phyloP scores from a whole-genome alignment of 441 rosid genomes.

The Bruguiera hainesii region DNA sequence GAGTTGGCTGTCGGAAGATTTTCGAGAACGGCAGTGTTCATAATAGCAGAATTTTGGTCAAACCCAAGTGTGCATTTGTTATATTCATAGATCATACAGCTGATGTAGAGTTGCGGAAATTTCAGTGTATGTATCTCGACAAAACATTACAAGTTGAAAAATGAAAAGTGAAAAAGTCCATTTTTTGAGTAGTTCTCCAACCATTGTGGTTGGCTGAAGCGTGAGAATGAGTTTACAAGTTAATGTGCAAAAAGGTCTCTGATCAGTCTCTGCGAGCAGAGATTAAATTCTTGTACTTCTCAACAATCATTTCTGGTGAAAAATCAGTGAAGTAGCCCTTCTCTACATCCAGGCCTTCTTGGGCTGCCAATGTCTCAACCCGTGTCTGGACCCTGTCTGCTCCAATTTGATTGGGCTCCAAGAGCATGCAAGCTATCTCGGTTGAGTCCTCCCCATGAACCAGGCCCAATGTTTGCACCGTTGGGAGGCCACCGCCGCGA shows the following conservation, averaged over 20 bases:
- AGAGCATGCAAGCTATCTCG: constrained; percentile 60
- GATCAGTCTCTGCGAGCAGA: constrained; percentile 21
- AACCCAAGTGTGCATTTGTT: constrained; percentile 36
- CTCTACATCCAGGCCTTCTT: constrained; percentile 50
- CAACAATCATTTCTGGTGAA: constrained; percentile 49
- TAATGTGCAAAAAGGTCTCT: constrained; percentile 1
- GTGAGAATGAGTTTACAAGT: background rate
- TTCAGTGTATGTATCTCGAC: background rate
- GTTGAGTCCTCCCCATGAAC: constrained; percentile 47
- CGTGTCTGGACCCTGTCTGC: constrained; percentile 48
- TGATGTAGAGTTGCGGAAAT: constrained; percentile 20
- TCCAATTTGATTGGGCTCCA: constrained; percentile 60
- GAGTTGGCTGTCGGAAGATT: constrained; percentile 55
- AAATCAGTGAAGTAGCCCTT: constrained; percentile 62
- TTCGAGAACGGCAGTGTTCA: constrained; percentile 55
- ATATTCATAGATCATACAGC: constrained; percentile 28
- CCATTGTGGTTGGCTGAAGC: no score
- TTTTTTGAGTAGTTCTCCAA: no score
- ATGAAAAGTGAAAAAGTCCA: no score
- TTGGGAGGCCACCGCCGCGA: constrained; percentile 59
- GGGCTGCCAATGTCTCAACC: constrained; percentile 51
- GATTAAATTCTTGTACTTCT: constrained; percentile 37
- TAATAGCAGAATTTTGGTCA: constrained; percentile 17
- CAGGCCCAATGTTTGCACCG: constrained; percentile 49
- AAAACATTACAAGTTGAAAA: no score